These are phyloP conservation scores for Anthostomella pinea DNA, from an alignment of 2,329 filamentous ascomycete species.

Conservation along the genomic window DNA sequence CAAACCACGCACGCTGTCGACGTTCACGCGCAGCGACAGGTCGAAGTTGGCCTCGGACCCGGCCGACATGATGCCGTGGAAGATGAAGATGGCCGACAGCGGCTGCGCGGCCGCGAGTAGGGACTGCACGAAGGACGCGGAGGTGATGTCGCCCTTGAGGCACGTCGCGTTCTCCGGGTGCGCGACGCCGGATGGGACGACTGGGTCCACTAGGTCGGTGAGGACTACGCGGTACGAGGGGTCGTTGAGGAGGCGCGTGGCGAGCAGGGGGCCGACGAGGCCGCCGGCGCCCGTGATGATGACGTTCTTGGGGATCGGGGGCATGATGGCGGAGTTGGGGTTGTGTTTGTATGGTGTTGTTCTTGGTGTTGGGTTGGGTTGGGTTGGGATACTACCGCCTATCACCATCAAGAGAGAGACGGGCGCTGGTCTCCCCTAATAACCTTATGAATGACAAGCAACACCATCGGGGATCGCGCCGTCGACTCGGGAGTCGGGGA, in stretches of 20 bases:
- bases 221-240: constrained; percentile 38
- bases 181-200: constrained; percentile 45
- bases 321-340: constrained; percentile 16
- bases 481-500: too few species aligned
- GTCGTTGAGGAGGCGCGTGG: constrained; percentile 38
- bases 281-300: constrained; percentile 35
- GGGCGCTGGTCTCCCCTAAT: too few species aligned
- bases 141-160: constrained; percentile 48
- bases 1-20: constrained; percentile 55
- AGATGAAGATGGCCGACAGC: constrained; percentile 55
- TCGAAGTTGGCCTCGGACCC: constrained; percentile 61
- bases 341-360: neutral
- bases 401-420: too few species aligned
- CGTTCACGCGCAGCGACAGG: constrained; percentile 57
- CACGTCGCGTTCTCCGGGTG: constrained; percentile 48
- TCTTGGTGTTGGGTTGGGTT: neutral
- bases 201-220: constrained; percentile 55
- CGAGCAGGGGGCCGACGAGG: constrained; percentile 36
- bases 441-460: too few species aligned
- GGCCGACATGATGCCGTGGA: constrained; percentile 67
- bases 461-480: too few species aligned
- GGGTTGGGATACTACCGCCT: too few species aligned
- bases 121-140: constrained; percentile 30
- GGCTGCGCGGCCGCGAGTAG: constrained; percentile 46
- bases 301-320: constrained; percentile 29